phyloP scores from a whole-genome alignment of 2,329 filamentous ascomycete genomes.

The Colletotrichum scovillei region DNA sequence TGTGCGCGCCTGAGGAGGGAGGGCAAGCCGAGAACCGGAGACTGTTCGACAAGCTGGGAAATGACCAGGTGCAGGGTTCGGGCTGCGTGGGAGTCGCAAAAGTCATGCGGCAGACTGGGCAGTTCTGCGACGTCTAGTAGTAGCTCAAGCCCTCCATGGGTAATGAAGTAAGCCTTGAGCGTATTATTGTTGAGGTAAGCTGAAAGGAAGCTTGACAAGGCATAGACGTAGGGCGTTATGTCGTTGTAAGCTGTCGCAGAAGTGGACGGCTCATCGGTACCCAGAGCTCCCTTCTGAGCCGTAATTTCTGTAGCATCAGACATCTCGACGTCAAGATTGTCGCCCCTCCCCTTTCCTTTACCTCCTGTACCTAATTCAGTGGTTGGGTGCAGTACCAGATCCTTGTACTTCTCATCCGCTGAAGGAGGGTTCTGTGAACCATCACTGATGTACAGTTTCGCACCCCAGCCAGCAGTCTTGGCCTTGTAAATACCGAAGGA shows the following conservation, averaged over 20 bases:
- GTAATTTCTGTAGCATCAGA: slow-evolving; percentile 58
- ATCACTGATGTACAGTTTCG: slow-evolving; percentile 78
- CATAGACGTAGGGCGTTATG: slow-evolving; percentile 78
- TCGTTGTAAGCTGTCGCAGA: slow-evolving; percentile 44
- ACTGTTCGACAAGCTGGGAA: slow-evolving; percentile 81
- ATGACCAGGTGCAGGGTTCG: slow-evolving; percentile 80
- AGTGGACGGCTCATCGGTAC: slow-evolving; percentile 40
- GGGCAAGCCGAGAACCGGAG: slow-evolving; percentile 83
- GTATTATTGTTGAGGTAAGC: slow-evolving; percentile 80
- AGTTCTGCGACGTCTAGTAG: slow-evolving; percentile 87
- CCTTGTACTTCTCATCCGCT: slow-evolving; percentile 58
- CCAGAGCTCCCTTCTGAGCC: slow-evolving; percentile 34
- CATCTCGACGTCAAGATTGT: slow-evolving; percentile 73
- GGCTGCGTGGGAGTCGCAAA: slow-evolving; percentile 74
- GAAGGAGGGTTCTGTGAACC: slow-evolving; percentile 68
- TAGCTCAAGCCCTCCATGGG: slow-evolving; percentile 83
- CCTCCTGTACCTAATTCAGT: slow-evolving; percentile 47
- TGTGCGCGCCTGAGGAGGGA: slow-evolving; percentile 82
- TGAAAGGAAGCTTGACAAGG: slow-evolving; percentile 79
- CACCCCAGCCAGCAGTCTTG: slow-evolving; percentile 76
- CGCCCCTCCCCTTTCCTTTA: slow-evolving; percentile 50
- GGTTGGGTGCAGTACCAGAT: slow-evolving; percentile 36
- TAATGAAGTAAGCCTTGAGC: slow-evolving; percentile 80
- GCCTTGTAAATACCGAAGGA: slow-evolving; percentile 79
- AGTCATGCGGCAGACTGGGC: slow-evolving; percentile 81